Evolutionary conservation across 352 stramenopile genomes (phyloP).

Genomic region (Phytophthora vignae): DNA sequence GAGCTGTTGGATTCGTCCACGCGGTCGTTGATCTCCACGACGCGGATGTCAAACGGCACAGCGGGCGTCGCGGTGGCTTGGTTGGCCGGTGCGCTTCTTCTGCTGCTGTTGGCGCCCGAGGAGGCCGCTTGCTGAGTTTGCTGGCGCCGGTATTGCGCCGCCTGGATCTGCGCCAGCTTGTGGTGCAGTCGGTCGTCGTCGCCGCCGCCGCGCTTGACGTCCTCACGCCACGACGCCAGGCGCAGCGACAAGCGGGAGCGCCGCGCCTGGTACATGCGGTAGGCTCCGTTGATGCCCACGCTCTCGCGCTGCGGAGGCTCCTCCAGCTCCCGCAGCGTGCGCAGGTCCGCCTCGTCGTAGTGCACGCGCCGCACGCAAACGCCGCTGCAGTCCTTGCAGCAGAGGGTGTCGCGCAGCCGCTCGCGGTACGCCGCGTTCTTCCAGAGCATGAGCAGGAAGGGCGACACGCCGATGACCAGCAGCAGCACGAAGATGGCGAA

Average conservation of each 20-base stretch:
- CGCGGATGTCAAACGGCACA: conserved; percentile 56
- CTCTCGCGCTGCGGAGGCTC: conserved; percentile 44
- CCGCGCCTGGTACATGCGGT: conserved; percentile 62
- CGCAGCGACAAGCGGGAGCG: conserved; percentile 58
- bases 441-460: conserved; percentile 61
- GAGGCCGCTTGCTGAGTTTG: conserved; percentile 14
- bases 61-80: conserved; percentile 24
- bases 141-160: conserved; percentile 29
- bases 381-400: conserved; percentile 43
- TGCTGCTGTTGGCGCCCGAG: conserved; percentile 1
- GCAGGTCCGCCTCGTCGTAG: conserved; percentile 66
- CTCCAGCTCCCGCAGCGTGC: conserved; percentile 63
- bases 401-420: conserved; percentile 45
- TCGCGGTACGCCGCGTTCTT: conserved; percentile 47
- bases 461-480: conserved; percentile 47
- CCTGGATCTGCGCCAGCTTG: conserved; percentile 66
- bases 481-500: conserved; percentile 58
- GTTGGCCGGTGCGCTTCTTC: conserved; percentile 7
- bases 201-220: conserved; percentile 51
- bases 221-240: conserved; percentile 70
- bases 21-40: conserved; percentile 54
- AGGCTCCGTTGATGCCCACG: conserved; percentile 63
- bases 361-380: conserved; percentile 43
- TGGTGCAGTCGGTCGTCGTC: conserved; percentile 52
- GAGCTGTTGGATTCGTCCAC: conserved; percentile 36